These are phyloP conservation scores for Penicillium odoratum DNA, from an alignment of 495 filamentous ascomycete species.

Conservation along the genomic window DNA sequence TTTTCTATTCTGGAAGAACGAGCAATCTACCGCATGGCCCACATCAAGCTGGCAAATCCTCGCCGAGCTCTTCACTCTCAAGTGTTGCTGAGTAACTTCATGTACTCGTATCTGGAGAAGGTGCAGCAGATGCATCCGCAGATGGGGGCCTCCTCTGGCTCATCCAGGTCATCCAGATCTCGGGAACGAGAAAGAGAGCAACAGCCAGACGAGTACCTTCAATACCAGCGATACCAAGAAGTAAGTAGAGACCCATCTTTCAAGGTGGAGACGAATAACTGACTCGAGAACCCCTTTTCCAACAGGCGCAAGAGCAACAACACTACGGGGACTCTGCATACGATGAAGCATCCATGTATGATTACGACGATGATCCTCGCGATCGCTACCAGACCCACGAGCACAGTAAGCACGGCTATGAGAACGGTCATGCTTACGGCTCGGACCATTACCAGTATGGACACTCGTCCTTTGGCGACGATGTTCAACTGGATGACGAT, in stretches of 20 bases:
- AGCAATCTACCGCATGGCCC: conserved; percentile 97
- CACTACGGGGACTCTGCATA: conserved; percentile 51
- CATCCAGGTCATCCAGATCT: conserved; percentile 61
- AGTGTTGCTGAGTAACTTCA: conserved; percentile 97
- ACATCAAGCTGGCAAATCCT: conserved; percentile 98
- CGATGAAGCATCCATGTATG: conserved; percentile 58
- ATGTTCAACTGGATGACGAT: conserved; percentile 49
- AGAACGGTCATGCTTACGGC: conserved; percentile 47
- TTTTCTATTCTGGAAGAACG: conserved; percentile 96
- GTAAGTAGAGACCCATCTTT: conserved; percentile 36
- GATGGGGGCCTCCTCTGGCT: conserved; percentile 63
- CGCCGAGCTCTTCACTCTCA: conserved; percentile 90
- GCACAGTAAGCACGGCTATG: conserved; percentile 49
- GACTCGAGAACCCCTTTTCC: conserved; percentile 5
- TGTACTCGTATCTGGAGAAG: conserved; percentile 99
- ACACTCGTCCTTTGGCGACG: conserved; percentile 52
- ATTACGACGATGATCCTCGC: conserved; percentile 55
- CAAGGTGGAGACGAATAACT: not conserved
- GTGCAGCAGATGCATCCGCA: conserved; percentile 98
- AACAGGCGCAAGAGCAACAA: conserved; percentile 42
- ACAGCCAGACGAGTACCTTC: conserved; percentile 61
- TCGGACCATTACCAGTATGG: conserved; percentile 49
- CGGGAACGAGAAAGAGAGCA: conserved; percentile 42
- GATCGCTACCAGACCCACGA: conserved; percentile 53
- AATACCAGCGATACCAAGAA: conserved; percentile 67